Evolutionary conservation across 129 eudicot species (phyloP), one percentile per base, ranked within the genome.

Genomic region (Oenanthe sinensis): DNA sequence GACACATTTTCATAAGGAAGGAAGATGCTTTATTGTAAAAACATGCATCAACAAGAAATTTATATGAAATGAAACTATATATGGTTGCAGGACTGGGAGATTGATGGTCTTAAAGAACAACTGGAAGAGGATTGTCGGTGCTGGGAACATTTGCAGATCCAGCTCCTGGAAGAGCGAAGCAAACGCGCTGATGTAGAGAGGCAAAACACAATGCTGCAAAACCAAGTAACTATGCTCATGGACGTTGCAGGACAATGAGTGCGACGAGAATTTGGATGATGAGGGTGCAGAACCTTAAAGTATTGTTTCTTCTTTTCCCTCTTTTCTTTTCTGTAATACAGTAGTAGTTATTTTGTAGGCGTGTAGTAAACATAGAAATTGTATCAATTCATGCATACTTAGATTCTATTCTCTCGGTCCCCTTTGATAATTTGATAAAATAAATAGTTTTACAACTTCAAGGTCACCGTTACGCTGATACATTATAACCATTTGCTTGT

Each of bases 81-180:
- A 45, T 52, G 62, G 62, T 82, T 85, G 79, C 96, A 91, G 97
- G 97, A 91, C 60, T 86, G 96, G 83, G 98, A 94, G 76, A 94
- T 94, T 40, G 91, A 88, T 77, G 97, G 94, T 26, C 83, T 94
- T 49, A 90, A 87, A 71, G 96, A 94, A 80, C 98, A 94, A 42
- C 60, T 91, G 65, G 97, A 90, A 65, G 96, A 86, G 86, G 98
- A 94, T 83, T 86, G 94, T 1, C 86, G 89, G 63, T 83, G 85
- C 75, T 89, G 90, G 17, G 96, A 94, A 81, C 97, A 88, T 82
- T 91, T 94, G 58, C 96, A 94, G 75, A 50, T 91, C 63, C 97
- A 91, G 84, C 93, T 91, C 40, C 86, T 94, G 39, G 96, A 94
- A 73, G 96, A 94, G 81, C 85, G 91, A 49, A 91, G 97, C 88